Percentiles rank a stretch among this genome's conserved stretches.
These are phyloP conservation scores for Dictyostelium capitatum DNA, from an alignment of 78 protist species.

Conservation along the genomic window DNA sequence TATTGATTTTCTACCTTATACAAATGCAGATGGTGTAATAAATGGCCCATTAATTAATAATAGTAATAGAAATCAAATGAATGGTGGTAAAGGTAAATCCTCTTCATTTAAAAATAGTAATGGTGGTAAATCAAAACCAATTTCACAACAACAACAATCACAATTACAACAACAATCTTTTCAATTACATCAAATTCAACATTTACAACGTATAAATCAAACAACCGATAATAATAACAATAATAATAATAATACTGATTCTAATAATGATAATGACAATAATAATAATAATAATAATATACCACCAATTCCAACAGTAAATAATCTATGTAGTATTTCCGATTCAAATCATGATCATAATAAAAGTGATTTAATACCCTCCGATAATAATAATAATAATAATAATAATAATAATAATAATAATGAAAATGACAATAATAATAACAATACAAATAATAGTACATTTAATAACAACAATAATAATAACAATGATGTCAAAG, in stretches of 20 bases:
- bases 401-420: neutral
- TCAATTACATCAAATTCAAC: neutral
- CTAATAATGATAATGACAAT: neutral
- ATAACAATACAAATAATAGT: neutral
- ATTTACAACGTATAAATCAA: neutral
- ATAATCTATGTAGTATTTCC: neutral
- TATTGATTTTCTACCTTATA: slow-evolving; percentile 60
- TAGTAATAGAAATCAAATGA: neutral
- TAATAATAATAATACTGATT: neutral
- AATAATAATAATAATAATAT: neutral
- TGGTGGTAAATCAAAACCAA: slow-evolving; percentile 31
- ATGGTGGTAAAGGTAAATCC: neutral
- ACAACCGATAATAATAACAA: slow-evolving; percentile 4
- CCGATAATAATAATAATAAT: neutral
- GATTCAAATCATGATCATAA: neutral
- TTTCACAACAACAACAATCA: neutral
- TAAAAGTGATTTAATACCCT: neutral
- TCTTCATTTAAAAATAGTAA: neutral
- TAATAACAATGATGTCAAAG: neutral
- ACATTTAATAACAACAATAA: neutral
- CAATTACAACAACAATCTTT: neutral
- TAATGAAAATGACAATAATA: neutral
- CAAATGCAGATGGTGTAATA: neutral
- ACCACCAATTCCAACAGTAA: neutral
- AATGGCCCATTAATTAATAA: neutral